A percentile compares a stretch with the other conserved stretches of the same genome.
phyloP scores from a whole-genome alignment of 371 early-diverging fungal genomes.

The Neoconidiobolus thromboides region DNA sequence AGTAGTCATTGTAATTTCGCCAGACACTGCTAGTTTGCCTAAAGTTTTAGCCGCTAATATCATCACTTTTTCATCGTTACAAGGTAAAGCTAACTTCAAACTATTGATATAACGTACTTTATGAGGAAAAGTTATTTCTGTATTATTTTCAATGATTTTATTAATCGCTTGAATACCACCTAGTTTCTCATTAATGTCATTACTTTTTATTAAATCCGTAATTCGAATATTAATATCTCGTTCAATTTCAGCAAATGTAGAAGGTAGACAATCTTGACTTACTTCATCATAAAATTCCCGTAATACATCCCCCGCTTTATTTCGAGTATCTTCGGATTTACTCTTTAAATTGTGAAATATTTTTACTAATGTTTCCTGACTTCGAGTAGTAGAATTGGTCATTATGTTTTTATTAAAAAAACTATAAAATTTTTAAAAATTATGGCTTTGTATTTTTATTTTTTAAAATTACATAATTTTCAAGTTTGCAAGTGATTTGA shows the following conservation, averaged over 20 bases:
- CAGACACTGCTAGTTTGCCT: constrained; percentile 49
- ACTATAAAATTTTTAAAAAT: too few species aligned
- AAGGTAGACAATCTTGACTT: neutral
- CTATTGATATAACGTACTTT: constrained; percentile 69
- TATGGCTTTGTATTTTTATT: too few species aligned
- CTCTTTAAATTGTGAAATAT: constrained; percentile 1
- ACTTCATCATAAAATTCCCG: neutral
- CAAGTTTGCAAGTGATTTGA: too few species aligned
- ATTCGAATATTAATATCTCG: constrained; percentile 8
- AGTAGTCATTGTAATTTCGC: constrained; percentile 62
- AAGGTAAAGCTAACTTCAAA: constrained; percentile 61
- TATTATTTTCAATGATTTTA: constrained; percentile 64
- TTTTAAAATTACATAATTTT: too few species aligned
- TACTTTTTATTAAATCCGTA: constrained; percentile 10
- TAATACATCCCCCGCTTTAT: constrained; percentile 1
- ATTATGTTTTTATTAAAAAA: too few species aligned
- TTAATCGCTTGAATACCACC: constrained; percentile 29
- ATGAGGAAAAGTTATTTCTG: constrained; percentile 68
- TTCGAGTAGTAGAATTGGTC: too few species aligned
- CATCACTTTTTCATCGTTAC: constrained; percentile 66
- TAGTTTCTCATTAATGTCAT: constrained; percentile 9
- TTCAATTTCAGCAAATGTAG: constrained; percentile 1
- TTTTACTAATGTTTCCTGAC: neutral
- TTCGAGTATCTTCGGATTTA: constrained; percentile 5
- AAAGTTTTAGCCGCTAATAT: constrained; percentile 63